Evolutionary conservation across 2,329 filamentous ascomycete species (phyloP).

Genomic region (Didymella sp.): DNA sequence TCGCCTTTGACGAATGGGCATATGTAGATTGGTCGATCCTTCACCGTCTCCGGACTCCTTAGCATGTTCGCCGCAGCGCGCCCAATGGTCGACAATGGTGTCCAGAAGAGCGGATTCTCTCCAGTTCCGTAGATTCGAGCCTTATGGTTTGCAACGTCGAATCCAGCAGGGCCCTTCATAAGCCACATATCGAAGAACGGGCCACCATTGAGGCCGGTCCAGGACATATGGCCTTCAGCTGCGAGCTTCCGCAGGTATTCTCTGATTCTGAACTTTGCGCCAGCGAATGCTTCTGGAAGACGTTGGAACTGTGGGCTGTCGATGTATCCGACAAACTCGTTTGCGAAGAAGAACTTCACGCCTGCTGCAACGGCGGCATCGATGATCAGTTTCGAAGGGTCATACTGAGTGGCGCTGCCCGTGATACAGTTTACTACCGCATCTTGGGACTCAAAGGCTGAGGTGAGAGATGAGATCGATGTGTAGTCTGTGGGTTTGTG

Average conservation of each 20-base stretch:
- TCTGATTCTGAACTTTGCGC: constrained; percentile 38
- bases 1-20: constrained; percentile 26
- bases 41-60: constrained; percentile 27
- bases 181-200: constrained; percentile 51
- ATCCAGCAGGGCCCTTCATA: constrained; percentile 48
- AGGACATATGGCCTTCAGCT: constrained; percentile 32
- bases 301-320: constrained; percentile 32
- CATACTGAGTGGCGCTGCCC: constrained; percentile 52
- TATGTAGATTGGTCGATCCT: constrained; percentile 42
- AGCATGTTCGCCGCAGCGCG: constrained; percentile 42
- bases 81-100: constrained; percentile 37
- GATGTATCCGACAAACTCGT: constrained; percentile 45
- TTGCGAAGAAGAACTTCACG: constrained; percentile 45
- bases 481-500: constrained; percentile 35
- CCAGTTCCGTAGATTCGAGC: constrained; percentile 49
- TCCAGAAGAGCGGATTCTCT: constrained; percentile 41
- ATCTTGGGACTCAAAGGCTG: constrained; percentile 62
- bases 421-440: constrained; percentile 60
- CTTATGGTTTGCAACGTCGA: constrained; percentile 36
- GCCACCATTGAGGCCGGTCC: constrained; percentile 46
- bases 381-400: constrained; percentile 53
- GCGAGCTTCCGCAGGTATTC: constrained; percentile 36
- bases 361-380: constrained; percentile 45
- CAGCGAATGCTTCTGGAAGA: constrained; percentile 36
- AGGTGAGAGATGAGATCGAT: constrained; percentile 33